Conservation (phyloP, 257 asterid species). For the Solanum habrochaites region DNA sequence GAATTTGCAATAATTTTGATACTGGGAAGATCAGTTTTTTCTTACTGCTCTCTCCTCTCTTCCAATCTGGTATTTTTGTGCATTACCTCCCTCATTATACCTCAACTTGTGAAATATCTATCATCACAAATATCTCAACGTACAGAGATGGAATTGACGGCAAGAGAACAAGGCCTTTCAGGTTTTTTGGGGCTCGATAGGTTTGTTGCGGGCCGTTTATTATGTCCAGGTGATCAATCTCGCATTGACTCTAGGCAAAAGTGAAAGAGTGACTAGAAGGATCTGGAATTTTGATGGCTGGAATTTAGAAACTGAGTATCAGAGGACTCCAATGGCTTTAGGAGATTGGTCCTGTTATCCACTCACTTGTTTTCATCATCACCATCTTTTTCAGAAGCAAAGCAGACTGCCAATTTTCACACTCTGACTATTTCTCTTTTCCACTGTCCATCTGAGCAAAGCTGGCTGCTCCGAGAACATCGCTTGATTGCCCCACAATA, state of each 20-base stretch:
- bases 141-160: slow-evolving; percentile 78
- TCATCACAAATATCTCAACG: slow-evolving; percentile 61
- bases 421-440: slow-evolving; percentile 33
- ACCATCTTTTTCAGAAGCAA: slow-evolving; percentile 37
- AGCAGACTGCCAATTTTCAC: slow-evolving; percentile 53
- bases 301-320: slow-evolving; percentile 17
- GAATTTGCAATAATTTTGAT: slow-evolving; percentile 52
- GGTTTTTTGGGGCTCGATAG: slow-evolving; percentile 98
- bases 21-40: slow-evolving; percentile 25
- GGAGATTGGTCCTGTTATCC: slow-evolving; percentile 16
- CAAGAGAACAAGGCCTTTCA: slow-evolving; percentile 82
- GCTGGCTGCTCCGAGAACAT: slow-evolving; percentile 70
- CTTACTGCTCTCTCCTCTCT: slow-evolving; percentile 3
- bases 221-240: slow-evolving; percentile 81
- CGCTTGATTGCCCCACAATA: slow-evolving; percentile 81
- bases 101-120: slow-evolving; percentile 49
- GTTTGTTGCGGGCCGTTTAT: slow-evolving; percentile 85
- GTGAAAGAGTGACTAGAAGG: slow-evolving; percentile 73
- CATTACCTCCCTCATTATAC: slow-evolving; percentile 31
- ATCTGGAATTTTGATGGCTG: slow-evolving; percentile 59
- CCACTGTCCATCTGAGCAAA: slow-evolving; percentile 65
- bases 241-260: slow-evolving; percentile 89
- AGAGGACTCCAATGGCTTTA: slow-evolving; percentile 14
- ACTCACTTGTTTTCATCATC: slow-evolving; percentile 17
- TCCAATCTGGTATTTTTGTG: slow-evolving; percentile 21